These are phyloP conservation scores for Fusarium nematophilum DNA, from an alignment of 2,329 filamentous ascomycete species.

Conservation along the genomic window DNA sequence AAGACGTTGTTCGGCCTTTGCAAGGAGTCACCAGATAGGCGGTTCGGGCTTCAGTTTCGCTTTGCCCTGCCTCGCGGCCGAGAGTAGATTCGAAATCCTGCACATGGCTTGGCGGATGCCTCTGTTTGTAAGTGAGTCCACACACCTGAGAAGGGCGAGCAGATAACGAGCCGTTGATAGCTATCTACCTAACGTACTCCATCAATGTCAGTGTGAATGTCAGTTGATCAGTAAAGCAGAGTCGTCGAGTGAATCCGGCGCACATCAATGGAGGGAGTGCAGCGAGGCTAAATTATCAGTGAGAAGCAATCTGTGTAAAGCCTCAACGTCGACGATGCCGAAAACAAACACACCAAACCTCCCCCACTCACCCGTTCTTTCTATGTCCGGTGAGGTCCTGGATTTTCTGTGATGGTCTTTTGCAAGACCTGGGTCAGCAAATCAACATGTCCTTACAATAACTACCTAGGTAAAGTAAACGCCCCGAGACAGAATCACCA, in stretches of 20 bases:
- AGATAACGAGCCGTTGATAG: no score
- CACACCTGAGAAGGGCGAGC: no score
- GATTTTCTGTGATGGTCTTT: slow-evolving; percentile 4
- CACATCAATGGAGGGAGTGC: background rate
- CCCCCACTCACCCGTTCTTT: slow-evolving; percentile 1
- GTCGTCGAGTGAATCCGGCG: background rate
- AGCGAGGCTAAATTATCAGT: slow-evolving; percentile 12
- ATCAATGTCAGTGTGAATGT: background rate
- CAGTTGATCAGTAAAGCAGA: background rate
- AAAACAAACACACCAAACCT: slow-evolving; percentile 13
- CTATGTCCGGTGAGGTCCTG: slow-evolving; percentile 2
- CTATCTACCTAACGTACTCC: background rate
- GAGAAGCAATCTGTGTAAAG: slow-evolving; percentile 14
- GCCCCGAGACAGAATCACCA: slow-evolving; percentile 8
- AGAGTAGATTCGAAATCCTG: background rate
- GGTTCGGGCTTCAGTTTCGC: background rate
- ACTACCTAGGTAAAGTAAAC: slow-evolving; percentile 1
- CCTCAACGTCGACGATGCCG: slow-evolving; percentile 3
- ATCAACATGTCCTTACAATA: slow-evolving; percentile 1
- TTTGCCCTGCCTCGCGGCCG: background rate
- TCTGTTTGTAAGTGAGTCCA: background rate
- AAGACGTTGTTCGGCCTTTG: background rate
- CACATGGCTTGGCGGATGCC: slow-evolving; percentile 1
- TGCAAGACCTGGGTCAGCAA: slow-evolving; percentile 3
- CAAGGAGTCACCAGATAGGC: background rate